Conservation (phyloP, 805 yeast species). For the Schwanniomyces pseudopolymorphus region DNA sequence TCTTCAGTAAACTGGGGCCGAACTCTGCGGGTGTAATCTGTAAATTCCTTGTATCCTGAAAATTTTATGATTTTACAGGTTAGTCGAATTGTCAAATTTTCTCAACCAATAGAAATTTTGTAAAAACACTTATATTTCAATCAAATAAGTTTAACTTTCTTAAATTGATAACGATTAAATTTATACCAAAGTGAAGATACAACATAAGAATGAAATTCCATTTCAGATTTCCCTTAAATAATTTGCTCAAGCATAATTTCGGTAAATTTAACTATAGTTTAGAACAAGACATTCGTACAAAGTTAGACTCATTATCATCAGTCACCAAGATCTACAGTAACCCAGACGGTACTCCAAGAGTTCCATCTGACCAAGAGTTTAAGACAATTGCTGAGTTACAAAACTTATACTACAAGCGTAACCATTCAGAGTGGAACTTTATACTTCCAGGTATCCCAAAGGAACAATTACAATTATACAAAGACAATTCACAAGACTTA, state of each 20-base stretch:
- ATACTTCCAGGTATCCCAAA: slow-evolving; percentile 48
- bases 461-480: slow-evolving; percentile 54
- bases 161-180: slow-evolving; percentile 1
- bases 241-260: slow-evolving; percentile 36
- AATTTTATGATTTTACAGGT: slow-evolving; percentile 7
- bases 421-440: slow-evolving; percentile 51
- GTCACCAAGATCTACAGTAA: slow-evolving; percentile 68
- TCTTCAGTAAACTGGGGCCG: background rate
- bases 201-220: slow-evolving; percentile 35
- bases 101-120: slow-evolving; percentile 20
- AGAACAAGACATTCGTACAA: slow-evolving; percentile 62
- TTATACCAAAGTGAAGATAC: background rate
- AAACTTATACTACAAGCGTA: slow-evolving; percentile 54
- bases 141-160: background rate
- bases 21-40: background rate
- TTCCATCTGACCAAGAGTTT: slow-evolving; percentile 68
- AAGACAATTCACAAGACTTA: slow-evolving; percentile 63
- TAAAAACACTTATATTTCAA: slow-evolving; percentile 13
- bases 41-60: background rate
- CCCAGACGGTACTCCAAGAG: slow-evolving; percentile 72
- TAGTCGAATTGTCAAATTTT: slow-evolving; percentile 7
- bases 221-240: slow-evolving; percentile 40
- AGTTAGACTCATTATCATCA: slow-evolving; percentile 62
- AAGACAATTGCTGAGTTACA: slow-evolving; percentile 72
- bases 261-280: slow-evolving; percentile 45